Conservation (phyloP, 2,329 filamentous ascomycete genomes). For the Aspergillus felis region DNA sequence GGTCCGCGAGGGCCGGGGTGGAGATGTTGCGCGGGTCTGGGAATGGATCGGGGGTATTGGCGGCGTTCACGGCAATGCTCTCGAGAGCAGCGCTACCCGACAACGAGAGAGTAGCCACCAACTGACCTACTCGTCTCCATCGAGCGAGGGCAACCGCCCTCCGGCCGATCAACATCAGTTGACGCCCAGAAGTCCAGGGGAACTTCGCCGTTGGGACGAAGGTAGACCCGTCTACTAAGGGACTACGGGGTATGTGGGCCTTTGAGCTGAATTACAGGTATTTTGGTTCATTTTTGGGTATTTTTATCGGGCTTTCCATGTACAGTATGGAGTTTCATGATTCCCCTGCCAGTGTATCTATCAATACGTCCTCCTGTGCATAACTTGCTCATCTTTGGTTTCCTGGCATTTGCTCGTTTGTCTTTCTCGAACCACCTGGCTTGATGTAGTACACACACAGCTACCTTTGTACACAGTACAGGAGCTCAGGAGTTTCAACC, state of each 20-base stretch:
- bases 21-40: constrained; percentile 60
- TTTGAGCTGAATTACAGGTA: background rate
- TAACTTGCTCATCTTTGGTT: background rate
- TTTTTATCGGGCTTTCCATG: background rate
- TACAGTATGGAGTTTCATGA: background rate
- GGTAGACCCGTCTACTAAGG: constrained; percentile 40
- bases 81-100: constrained; percentile 20
- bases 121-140: constrained; percentile 25
- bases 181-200: constrained; percentile 22
- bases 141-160: constrained; percentile 16
- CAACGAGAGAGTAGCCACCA: constrained; percentile 23
- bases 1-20: constrained; percentile 58
- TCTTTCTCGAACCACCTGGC: background rate
- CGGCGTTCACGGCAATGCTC: constrained; percentile 41
- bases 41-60: constrained; percentile 63
- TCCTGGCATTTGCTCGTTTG: constrained; percentile 5
- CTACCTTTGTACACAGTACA: background rate
- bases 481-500: background rate
- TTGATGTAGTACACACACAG: background rate
- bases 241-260: background rate
- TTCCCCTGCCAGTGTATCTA: background rate
- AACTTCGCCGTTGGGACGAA: constrained; percentile 39
- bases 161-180: constrained; percentile 10
- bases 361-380: background rate
- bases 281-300: background rate